Evolutionary conservation across 2,329 filamentous ascomycete genomes (phyloP).

Genomic region (Gnomoniopsis smithogilvyi): DNA sequence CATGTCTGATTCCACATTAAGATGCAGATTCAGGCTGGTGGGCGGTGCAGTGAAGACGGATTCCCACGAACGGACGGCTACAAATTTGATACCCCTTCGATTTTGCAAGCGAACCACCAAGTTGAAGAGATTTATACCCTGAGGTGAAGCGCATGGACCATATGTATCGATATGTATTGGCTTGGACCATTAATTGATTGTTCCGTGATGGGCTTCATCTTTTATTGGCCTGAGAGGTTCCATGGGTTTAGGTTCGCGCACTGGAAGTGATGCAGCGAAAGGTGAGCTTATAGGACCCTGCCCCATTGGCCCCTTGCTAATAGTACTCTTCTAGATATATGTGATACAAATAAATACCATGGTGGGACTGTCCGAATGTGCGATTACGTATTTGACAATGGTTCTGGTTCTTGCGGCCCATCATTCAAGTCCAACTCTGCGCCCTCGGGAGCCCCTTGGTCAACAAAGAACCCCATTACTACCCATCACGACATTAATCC

Average conservation of each 20-base stretch:
- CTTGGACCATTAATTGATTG: too few species aligned
- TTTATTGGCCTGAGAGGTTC: too few species aligned
- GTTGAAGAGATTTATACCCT: too few species aligned
- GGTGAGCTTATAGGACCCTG: too few species aligned
- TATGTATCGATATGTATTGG: too few species aligned
- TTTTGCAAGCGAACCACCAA: background rate
- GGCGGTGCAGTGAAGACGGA: background rate
- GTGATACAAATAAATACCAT: background rate
- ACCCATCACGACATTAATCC: background rate
- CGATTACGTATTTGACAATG: constrained; percentile 9
- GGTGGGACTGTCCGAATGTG: background rate
- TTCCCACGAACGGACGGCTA: background rate
- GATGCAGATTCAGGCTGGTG: background rate
- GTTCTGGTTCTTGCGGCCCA: background rate
- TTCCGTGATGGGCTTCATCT: too few species aligned
- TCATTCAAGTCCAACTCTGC: background rate
- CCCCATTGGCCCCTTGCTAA: too few species aligned
- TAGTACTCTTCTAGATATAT: background rate
- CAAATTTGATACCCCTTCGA: background rate
- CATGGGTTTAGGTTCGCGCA: too few species aligned
- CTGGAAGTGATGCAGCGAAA: too few species aligned
- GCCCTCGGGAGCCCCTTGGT: background rate
- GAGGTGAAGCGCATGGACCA: too few species aligned
- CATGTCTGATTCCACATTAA: background rate
- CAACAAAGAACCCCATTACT: constrained; percentile 9